phyloP scores from a whole-genome alignment of 176 grass and related monocot species.

The Musa itinerans region DNA sequence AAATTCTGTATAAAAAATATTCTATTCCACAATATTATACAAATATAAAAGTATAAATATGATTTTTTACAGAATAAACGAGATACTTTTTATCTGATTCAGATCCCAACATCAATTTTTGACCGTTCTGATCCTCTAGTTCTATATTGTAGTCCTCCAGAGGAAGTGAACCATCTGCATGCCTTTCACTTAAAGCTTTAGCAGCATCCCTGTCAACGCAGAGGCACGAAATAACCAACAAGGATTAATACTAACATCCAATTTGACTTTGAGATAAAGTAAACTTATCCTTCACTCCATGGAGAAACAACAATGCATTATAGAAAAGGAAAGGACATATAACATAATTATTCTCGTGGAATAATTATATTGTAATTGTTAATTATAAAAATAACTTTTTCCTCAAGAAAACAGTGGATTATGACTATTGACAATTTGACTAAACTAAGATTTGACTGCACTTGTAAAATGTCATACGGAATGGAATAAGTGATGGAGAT shows the following conservation, averaged over 20 bases:
- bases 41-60: conserved; percentile 17
- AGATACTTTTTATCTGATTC: conserved; percentile 70
- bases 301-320: no score
- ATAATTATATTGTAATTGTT: no score
- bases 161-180: conserved; percentile 74
- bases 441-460: no score
- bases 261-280: no score
- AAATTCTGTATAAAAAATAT: neutral
- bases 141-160: conserved; percentile 74
- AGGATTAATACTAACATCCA: neutral
- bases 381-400: no score
- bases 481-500: no score
- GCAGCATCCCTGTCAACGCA: conserved; percentile 58
- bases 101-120: conserved; percentile 82
- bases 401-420: no score
- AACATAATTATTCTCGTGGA: no score
- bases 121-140: conserved; percentile 88
- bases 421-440: no score
- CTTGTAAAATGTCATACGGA: no score
- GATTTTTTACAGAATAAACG: neutral
- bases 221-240: neutral
- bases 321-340: no score
- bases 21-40: neutral
- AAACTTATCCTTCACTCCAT: no score
- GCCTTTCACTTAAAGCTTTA: conserved; percentile 65